Base-by-base conservation (phyloP, 225 moss, liverwort and hornwort species). In the Sphagnum tenellum region DNA sequence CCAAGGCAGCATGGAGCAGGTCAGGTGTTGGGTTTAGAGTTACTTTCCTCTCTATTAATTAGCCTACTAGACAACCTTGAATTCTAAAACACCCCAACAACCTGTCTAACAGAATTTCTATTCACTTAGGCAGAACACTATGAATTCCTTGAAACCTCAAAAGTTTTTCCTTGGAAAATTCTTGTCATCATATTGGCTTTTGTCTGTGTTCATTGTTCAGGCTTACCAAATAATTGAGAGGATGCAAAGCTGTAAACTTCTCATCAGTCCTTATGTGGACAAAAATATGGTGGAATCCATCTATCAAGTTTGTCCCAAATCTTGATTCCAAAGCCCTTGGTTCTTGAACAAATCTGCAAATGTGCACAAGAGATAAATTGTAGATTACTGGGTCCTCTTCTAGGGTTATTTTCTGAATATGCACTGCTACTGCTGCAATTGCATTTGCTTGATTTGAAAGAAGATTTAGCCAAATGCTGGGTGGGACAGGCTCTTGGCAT, bases 1-100 rank as follows among this genome's bases (percentile, higher is more conserved):
- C 59, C 81, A 96, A 75, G 88, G 77, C 57, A 80, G 74, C 55
- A 86, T 83, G 68, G 88, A 92, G 73, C 81, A 95, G 89, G 94
- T 90, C 13, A 11, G 44, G 48, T 45, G n/a, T 45, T 56, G 44
- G 10, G 29, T 57, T 29, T 29, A 29, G 29, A 29, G 29, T 29
- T 29, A 29, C 29, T 0, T 29, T 29, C 29, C 29, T 29, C 29
- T 29, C 29, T 29, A 29, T 29, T 29, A 29, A 29, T 29, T 29
- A 29, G 29, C 29, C 29, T 1, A 29, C 29, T 0, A 29, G 29
- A 29, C 29, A 29, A 29, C 29, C 29, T 29, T 29, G 29, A 68
- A 9, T 9, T 11, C 7, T 3, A 12, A 12, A 9, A 46, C 48
- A 14, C 53, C 47, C 5, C 11, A 8, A 7, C 44, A 13, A 50